A percentile compares a stretch with the other conserved stretches of the same genome.
phyloP scores from a whole-genome alignment of 2,329 filamentous ascomycete species.

The Epichloe typhina region DNA sequence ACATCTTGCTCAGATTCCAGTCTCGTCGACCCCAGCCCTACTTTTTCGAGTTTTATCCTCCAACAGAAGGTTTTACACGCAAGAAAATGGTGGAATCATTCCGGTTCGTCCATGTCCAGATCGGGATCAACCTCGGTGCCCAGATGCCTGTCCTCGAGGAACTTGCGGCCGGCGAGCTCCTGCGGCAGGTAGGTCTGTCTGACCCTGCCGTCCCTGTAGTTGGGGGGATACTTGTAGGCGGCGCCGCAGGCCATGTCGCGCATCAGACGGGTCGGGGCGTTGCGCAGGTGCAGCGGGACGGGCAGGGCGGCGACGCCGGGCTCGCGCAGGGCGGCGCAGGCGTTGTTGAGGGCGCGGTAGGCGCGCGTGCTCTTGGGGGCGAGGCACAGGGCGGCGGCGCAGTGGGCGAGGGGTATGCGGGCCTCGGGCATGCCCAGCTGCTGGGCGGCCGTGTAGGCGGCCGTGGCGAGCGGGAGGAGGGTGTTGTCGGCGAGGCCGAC shows the following conservation, averaged over 20 bases:
- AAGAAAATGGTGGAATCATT: neutral
- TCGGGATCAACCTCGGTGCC: slow-evolving; percentile 68
- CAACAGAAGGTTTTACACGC: too few relatives aligned
- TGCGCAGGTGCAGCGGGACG: slow-evolving; percentile 76
- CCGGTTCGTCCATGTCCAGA: slow-evolving; percentile 27
- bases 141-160: slow-evolving; percentile 69
- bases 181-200: slow-evolving; percentile 85
- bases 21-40: too few relatives aligned
- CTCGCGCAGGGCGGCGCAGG: slow-evolving; percentile 64
- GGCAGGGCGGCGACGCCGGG: slow-evolving; percentile 72
- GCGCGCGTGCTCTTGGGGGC: slow-evolving; percentile 79
- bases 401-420: slow-evolving; percentile 81
- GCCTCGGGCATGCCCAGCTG: slow-evolving; percentile 94
- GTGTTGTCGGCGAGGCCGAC: slow-evolving; percentile 80
- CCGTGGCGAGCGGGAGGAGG: slow-evolving; percentile 71
- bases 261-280: slow-evolving; percentile 87
- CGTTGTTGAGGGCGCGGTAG: slow-evolving; percentile 72
- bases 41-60: too few relatives aligned
- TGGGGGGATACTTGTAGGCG: slow-evolving; percentile 94
- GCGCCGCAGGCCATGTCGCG: slow-evolving; percentile 81
- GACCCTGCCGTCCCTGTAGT: slow-evolving; percentile 71
- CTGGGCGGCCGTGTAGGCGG: slow-evolving; percentile 75
- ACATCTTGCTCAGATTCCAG: too few relatives aligned
- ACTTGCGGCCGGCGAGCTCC: slow-evolving; percentile 52
- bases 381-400: slow-evolving; percentile 64